Evolutionary conservation across 148 eudicot species (phyloP).

Genomic region (Diospyros lotus): DNA sequence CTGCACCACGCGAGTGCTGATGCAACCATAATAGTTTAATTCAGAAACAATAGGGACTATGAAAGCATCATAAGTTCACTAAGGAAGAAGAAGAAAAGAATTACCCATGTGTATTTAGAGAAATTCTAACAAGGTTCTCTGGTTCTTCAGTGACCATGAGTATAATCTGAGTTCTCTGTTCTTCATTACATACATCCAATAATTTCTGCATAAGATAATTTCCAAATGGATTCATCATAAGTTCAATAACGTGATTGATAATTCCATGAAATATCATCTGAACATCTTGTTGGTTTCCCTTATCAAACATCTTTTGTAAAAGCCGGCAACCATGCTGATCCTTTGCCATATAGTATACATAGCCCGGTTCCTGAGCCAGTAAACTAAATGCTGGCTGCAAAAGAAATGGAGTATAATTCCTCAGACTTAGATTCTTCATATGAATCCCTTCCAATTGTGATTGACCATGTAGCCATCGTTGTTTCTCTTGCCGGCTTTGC

Average conservation of each 20-base stretch:
- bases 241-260: constrained; percentile 51
- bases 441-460: constrained; percentile 19
- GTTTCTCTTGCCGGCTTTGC: constrained; percentile 23
- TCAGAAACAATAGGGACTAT: constrained; percentile 9
- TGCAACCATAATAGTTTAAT: constrained; percentile 10
- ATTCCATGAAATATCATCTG: constrained; percentile 53
- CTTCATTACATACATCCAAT: constrained; percentile 59
- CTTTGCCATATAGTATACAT: constrained; percentile 47
- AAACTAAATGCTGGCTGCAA: constrained; percentile 24
- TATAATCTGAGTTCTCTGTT: constrained; percentile 51
- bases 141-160: constrained; percentile 41
- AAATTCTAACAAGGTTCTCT: constrained; percentile 49
- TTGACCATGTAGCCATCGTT: constrained; percentile 16
- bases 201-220: constrained; percentile 72
- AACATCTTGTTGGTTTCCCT: constrained; percentile 48
- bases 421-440: constrained; percentile 22
- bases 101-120: constrained; percentile 66
- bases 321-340: constrained; percentile 72
- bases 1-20: constrained; percentile 78
- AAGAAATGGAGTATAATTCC: constrained; percentile 17
- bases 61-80: not conserved
- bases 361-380: constrained; percentile 34
- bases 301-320: constrained; percentile 58
- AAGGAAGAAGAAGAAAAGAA: not conserved
- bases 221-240: constrained; percentile 65